These are phyloP conservation scores for Immersiella caudata DNA, from an alignment of 495 filamentous ascomycete species.

Conservation along the genomic window DNA sequence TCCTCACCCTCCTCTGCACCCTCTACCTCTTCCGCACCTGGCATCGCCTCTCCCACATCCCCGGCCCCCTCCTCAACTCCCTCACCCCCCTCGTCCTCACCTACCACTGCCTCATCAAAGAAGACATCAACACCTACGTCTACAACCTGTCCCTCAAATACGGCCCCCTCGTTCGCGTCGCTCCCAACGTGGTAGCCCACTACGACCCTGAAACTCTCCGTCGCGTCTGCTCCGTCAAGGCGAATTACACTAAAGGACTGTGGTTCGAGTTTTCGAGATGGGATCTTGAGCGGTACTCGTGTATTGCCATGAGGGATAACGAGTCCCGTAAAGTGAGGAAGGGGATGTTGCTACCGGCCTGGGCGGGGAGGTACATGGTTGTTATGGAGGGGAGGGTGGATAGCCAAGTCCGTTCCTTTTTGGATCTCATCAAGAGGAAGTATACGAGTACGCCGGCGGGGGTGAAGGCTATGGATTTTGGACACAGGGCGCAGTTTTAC, in stretches of 20 bases:
- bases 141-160: conserved; percentile 46
- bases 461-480: conserved; percentile 14
- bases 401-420: conserved; percentile 14
- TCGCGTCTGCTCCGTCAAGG: conserved; percentile 12
- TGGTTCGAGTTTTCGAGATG: conserved; percentile 20
- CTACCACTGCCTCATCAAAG: conserved; percentile 33
- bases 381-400: conserved; percentile 13
- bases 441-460: background rate
- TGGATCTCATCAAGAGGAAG: conserved; percentile 7
- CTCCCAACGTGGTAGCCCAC: conserved; percentile 44
- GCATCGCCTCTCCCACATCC: conserved; percentile 40
- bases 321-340: conserved; percentile 12
- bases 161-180: conserved; percentile 53
- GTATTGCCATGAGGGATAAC: conserved; percentile 17
- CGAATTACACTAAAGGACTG: conserved; percentile 15
- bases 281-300: conserved; percentile 13
- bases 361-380: conserved; percentile 6
- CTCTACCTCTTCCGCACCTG: conserved; percentile 12
- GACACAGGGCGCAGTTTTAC: conserved; percentile 13
- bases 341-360: conserved; percentile 6
- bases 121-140: conserved; percentile 33
- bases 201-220: conserved; percentile 16
- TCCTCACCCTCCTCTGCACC: no score
- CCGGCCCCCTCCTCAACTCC: conserved; percentile 47
- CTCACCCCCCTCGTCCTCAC: conserved; percentile 42